Conservation (phyloP, 495 filamentous ascomycete genomes). For the Alectoria sarmentosa region DNA sequence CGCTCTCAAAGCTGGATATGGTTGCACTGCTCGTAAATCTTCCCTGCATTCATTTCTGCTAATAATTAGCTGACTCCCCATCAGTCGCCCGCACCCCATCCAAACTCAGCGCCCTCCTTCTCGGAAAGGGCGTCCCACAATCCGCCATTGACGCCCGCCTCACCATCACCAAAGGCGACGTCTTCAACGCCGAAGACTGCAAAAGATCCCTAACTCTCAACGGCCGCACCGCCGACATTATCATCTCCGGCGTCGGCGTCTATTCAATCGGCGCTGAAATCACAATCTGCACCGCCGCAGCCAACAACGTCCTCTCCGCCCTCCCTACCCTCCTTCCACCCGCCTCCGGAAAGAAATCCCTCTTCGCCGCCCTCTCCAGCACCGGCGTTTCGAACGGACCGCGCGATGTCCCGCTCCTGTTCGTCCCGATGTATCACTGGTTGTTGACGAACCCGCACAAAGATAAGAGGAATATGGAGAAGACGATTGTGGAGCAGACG, state of each 20-base stretch:
- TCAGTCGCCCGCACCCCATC: conserved; percentile 54
- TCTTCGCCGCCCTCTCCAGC: conserved; percentile 29
- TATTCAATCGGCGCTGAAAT: conserved; percentile 21
- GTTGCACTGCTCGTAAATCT: conserved; percentile 34
- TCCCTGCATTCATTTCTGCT: too few species aligned
- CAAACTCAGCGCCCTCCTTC: conserved; percentile 48
- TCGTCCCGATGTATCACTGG: conserved; percentile 33
- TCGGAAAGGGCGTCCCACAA: conserved; percentile 32
- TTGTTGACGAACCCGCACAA: conserved; percentile 28
- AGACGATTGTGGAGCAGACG: background rate
- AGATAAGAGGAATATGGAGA: conserved; percentile 1
- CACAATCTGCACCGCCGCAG: conserved; percentile 23
- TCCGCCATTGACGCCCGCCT: conserved; percentile 35
- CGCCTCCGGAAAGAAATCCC: conserved; percentile 19
- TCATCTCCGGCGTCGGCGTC: conserved; percentile 45
- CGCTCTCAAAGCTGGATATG: conserved; percentile 44
- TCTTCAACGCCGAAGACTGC: conserved; percentile 39
- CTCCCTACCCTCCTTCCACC: conserved; percentile 25
- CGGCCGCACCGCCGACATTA: conserved; percentile 27
- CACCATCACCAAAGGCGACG: conserved; percentile 45
- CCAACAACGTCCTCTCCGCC: conserved; percentile 27
- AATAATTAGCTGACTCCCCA: background rate
- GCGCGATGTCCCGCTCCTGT: conserved; percentile 33
- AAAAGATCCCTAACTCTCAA: conserved; percentile 31
- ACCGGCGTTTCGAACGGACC: conserved; percentile 29